phyloP scores from a whole-genome alignment of 257 asterid species.

The Solanum ahanhuiri region DNA sequence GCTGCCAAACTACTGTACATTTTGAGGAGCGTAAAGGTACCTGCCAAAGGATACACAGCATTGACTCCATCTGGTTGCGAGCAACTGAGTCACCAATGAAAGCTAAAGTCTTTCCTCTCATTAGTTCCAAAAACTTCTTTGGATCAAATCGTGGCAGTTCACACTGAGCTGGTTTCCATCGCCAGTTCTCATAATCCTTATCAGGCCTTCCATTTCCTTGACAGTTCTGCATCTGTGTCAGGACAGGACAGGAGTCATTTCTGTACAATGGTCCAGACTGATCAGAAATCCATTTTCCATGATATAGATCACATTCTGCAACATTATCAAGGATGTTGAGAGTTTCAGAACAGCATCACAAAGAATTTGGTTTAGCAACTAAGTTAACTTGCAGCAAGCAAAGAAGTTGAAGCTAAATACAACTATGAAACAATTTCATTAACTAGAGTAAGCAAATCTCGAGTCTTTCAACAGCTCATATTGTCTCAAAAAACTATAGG shows the following conservation, averaged over 20 bases:
- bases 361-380: background rate
- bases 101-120: conserved; percentile 93
- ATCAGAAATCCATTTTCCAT: conserved; percentile 80
- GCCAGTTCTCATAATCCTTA: conserved; percentile 81
- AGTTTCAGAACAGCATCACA: background rate
- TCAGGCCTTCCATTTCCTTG: conserved; percentile 98
- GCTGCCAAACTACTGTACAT: background rate
- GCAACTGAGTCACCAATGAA: conserved; percentile 95
- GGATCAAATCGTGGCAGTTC: conserved; percentile 72
- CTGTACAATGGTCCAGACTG: conserved; percentile 63
- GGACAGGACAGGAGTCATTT: conserved; percentile 75
- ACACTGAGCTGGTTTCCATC: conserved; percentile 86
- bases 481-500: background rate
- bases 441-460: background rate
- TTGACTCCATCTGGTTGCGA: conserved; percentile 95
- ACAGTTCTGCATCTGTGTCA: conserved; percentile 88
- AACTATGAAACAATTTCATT: background rate
- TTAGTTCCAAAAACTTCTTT: conserved; percentile 61
- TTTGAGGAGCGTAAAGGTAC: conserved; percentile 15
- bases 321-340: background rate
- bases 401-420: background rate
- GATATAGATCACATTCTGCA: conserved; percentile 77
- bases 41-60: conserved; percentile 97
- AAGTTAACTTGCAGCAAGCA: background rate
- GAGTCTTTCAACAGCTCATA: background rate